Conservation (phyloP, 2,329 filamentous ascomycete species). For the Didymella lethalis region DNA sequence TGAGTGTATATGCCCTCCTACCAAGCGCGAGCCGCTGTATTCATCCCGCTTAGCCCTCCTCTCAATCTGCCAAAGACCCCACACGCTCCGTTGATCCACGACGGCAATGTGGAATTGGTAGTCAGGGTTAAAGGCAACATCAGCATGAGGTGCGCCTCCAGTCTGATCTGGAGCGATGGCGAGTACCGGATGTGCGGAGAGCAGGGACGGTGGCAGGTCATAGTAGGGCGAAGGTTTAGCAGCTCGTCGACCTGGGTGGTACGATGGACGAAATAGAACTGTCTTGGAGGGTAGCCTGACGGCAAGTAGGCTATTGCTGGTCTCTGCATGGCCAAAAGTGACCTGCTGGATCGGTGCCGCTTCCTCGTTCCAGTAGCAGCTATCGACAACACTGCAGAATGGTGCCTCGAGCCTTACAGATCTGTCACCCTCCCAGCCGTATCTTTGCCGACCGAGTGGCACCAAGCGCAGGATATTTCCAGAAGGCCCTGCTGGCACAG, state of each 20-base stretch:
- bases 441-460: constrained; percentile 59
- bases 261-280: constrained; percentile 56
- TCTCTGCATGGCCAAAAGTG: constrained; percentile 57
- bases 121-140: constrained; percentile 71
- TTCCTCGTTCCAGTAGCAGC: constrained; percentile 64
- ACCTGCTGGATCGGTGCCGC: constrained; percentile 64
- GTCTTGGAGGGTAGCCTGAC: constrained; percentile 58
- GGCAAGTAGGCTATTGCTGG: constrained; percentile 58
- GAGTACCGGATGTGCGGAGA: constrained; percentile 65
- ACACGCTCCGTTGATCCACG: constrained; percentile 70
- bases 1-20: constrained; percentile 32
- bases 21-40: constrained; percentile 46
- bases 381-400: constrained; percentile 55
- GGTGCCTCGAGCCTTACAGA: constrained; percentile 59
- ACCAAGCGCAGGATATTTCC: constrained; percentile 67
- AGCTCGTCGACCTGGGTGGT: constrained; percentile 23
- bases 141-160: constrained; percentile 64
- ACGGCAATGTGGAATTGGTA: constrained; percentile 69
- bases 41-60: constrained; percentile 35
- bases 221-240: constrained; percentile 30
- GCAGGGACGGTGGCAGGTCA: constrained; percentile 55
- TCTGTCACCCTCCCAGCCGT: constrained; percentile 62
- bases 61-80: constrained; percentile 71
- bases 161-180: constrained; percentile 62
- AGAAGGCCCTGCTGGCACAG: constrained; percentile 60